Conservation (phyloP, 208 protist genomes). For the Leptomonas pyrrhocoris region DNA sequence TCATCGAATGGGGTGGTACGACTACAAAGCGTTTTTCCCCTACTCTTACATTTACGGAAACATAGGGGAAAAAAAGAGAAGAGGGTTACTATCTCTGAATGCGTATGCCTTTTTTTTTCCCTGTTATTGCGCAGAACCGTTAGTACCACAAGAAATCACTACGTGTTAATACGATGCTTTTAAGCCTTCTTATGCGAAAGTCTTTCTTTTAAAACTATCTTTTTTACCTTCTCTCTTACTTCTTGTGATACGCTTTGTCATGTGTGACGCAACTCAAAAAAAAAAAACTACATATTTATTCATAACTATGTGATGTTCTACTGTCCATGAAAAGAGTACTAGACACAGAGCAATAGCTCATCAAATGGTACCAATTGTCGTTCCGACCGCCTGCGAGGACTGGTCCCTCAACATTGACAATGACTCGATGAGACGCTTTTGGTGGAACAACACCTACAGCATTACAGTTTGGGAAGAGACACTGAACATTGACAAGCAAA, state of each 20-base stretch:
- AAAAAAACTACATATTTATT: too few species aligned
- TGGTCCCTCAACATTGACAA: conserved; percentile 77
- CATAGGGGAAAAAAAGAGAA: too few species aligned
- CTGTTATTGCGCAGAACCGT: too few species aligned
- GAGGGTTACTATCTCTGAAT: neutral
- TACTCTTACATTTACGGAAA: too few species aligned
- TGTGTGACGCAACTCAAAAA: neutral
- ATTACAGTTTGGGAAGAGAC: conserved; percentile 72
- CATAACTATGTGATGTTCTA: neutral
- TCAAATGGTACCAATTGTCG: conserved; percentile 18
- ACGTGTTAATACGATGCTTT: too few species aligned
- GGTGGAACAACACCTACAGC: conserved; percentile 80
- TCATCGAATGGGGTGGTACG: too few species aligned
- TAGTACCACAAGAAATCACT: too few species aligned
- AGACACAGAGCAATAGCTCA: conserved; percentile 16
- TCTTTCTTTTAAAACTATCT: neutral
- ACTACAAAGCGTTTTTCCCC: too few species aligned
- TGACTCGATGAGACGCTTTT: conserved; percentile 51
- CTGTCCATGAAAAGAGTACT: neutral
- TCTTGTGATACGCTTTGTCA: too few species aligned
- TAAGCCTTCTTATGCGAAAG: too few species aligned
- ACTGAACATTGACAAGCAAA: conserved; percentile 38
- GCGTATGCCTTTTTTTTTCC: neutral
- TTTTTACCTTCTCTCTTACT: neutral
- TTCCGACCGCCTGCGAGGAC: conserved; percentile 61